Evolutionary conservation across 164 flowering plant genomes (phyloP).

Genomic region (Nymphaea thermarum): DNA sequence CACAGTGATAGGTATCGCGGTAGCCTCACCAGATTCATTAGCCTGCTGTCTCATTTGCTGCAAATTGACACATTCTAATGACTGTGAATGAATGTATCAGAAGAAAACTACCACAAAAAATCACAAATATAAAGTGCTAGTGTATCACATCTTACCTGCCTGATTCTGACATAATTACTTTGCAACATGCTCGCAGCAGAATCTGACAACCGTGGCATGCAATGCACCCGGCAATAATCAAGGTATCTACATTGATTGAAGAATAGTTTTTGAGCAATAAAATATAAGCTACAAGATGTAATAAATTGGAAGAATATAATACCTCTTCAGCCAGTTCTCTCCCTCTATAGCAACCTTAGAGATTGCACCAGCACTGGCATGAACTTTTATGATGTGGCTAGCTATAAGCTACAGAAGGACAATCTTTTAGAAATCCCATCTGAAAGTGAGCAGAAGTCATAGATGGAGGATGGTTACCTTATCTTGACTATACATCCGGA

Average conservation of each 20-base stretch:
- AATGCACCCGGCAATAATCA: constrained; percentile 68
- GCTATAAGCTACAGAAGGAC: constrained; percentile 62
- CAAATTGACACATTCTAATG: constrained; percentile 2
- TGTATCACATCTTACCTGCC: constrained; percentile 48
- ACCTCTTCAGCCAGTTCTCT: constrained; percentile 97
- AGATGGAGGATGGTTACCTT: constrained; percentile 40
- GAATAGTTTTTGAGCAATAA: not conserved
- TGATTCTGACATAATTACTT: constrained; percentile 74
- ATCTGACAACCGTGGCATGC: constrained; percentile 85
- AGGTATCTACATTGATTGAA: constrained; percentile 48
- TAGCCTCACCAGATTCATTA: constrained; percentile 85
- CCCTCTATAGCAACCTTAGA: constrained; percentile 47
- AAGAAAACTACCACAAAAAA: not conserved
- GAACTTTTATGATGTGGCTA: constrained; percentile 82
- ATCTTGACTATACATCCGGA: constrained; percentile 82
- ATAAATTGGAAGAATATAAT: not conserved
- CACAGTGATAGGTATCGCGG: constrained; percentile 93
- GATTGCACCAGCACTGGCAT: constrained; percentile 62
- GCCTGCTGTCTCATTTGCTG: constrained; percentile 95
- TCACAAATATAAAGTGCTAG: not conserved
- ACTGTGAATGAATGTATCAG: not conserved
- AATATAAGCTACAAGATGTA: too few species aligned
- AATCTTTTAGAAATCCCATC: not conserved
- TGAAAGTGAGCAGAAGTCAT: not conserved
- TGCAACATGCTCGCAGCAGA: constrained; percentile 66